Evolutionary conservation across 768 basidiomycete genomes (phyloP).

Genomic region (Suillus alpinus): DNA sequence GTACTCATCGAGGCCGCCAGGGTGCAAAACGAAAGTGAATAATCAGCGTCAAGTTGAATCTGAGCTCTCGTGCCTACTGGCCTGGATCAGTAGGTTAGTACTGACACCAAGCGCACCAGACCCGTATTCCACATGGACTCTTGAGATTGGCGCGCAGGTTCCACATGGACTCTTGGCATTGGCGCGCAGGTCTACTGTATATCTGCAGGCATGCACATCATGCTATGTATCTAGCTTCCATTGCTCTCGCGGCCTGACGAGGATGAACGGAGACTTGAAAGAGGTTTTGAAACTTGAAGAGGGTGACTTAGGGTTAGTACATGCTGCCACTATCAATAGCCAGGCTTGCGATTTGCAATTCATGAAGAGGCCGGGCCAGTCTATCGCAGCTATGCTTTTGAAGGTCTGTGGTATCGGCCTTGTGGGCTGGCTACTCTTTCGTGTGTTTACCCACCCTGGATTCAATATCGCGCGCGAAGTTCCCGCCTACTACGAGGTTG

Average conservation of each 20-base stretch:
- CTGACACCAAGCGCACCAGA: background rate
- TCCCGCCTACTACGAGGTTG: background rate
- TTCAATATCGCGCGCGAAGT: conserved; percentile 3
- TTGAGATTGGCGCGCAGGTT: background rate
- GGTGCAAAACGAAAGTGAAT: too few species aligned
- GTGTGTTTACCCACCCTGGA: background rate
- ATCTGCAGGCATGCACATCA: background rate
- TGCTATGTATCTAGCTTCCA: background rate
- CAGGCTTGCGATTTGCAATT: background rate
- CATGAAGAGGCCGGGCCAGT: background rate
- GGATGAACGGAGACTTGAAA: background rate
- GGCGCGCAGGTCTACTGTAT: background rate
- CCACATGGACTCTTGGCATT: background rate
- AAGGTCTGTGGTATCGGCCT: conserved; percentile 11
- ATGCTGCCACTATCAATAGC: background rate
- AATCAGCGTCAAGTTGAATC: background rate
- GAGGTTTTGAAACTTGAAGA: background rate
- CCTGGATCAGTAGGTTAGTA: background rate
- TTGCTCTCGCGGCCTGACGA: background rate
- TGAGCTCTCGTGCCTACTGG: too few species aligned
- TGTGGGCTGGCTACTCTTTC: conserved; percentile 13
- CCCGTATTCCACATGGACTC: too few species aligned
- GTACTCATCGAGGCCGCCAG: too few species aligned
- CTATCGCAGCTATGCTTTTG: conserved; percentile 13
- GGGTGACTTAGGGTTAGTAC: background rate